Evolutionary conservation across 306 rosid species (phyloP), one percentile per base, ranked within the genome.

Genomic region (Malus orientalis): DNA sequence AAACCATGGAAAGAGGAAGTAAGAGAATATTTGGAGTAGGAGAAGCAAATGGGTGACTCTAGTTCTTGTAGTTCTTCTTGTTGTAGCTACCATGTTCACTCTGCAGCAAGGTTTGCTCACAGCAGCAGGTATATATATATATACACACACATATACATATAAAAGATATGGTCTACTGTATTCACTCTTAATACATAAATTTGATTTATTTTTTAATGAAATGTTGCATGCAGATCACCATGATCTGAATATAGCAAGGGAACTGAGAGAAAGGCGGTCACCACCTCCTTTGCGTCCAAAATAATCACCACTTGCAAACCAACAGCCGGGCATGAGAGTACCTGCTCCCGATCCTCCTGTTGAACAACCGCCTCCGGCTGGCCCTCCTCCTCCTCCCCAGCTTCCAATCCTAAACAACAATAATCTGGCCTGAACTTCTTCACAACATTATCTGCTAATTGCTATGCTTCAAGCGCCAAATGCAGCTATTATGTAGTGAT

Each of bases 301-400:
- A 58, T 57, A 63, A 58, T 57, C 76, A 38, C 76, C 76, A 30
- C 23, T 73, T 38, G 67, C 76, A 38, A 73, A 57, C 63, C 55
- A 8, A 73, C 76, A 73, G 15, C 55, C 55, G 10, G 54, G 23
- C 45, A 73, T 73, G 76, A 73, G 76, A 23, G 9, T 7, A 19
- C 55, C 76, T 23, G 40, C 55, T 58, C 67, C 75, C 6, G 30
- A 58, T 14, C n/a, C 69, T 64, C 44, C 44, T 0, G 62, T 20
- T 4, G 29, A n/a, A 22, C 62, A 57, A 32, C 69, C 69, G 11
- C 30, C 67, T 22, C 76, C 76, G 13, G 47, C 75, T 30, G 75
- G 64, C 7, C 67, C 67, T 57, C 65, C 38, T 73, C 54, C 76
- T 4, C 76, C 76, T 5, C 45, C 27, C n/a, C 49, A 20, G 47